A percentile compares a stretch with the other conserved stretches of the same genome.
Evolutionary conservation across 2,329 filamentous ascomycete genomes (phyloP).

Genomic region (Alternaria viburni): DNA sequence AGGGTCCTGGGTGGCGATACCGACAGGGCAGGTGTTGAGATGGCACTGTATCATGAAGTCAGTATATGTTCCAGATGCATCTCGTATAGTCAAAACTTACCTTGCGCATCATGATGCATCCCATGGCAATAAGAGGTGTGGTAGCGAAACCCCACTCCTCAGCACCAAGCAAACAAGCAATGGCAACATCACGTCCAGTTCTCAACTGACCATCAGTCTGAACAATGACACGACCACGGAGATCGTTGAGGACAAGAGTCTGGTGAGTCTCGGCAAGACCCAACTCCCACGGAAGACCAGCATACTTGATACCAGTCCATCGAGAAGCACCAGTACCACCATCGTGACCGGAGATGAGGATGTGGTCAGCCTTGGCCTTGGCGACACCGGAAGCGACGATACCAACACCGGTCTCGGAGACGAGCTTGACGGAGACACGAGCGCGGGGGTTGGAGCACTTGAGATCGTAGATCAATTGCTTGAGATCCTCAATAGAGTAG

Average conservation of each 20-base stretch:
- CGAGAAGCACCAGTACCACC: conserved; percentile 95
- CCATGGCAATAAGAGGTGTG: conserved; percentile 93
- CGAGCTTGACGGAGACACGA: conserved; percentile 94
- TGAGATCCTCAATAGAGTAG: conserved; percentile 97
- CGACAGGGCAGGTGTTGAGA: conserved; percentile 82
- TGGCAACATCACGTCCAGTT: conserved; percentile 90
- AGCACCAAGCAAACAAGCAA: conserved; percentile 93
- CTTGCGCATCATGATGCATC: conserved; percentile 93
- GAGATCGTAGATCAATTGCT: conserved; percentile 96
- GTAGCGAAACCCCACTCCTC: conserved; percentile 98
- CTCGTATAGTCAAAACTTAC: neutral
- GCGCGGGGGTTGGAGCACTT: conserved; percentile 95
- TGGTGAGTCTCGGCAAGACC: conserved; percentile 97
- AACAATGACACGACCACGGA: conserved; percentile 92
- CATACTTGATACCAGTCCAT: conserved; percentile 99
- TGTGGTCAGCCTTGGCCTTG: conserved; percentile 96
- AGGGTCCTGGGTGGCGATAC: conserved; percentile 95
- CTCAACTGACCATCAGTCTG: conserved; percentile 95
- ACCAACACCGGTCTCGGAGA: conserved; percentile 95
- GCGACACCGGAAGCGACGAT: conserved; percentile 97
- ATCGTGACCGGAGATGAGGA: conserved; percentile 94
- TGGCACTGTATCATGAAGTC: neutral
- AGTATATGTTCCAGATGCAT: neutral
- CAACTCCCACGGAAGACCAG: conserved; percentile 93
- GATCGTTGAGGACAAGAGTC: conserved; percentile 92